Evolutionary conservation across 768 basidiomycete species (phyloP), one percentile per base, ranked within the genome.

Genomic region (Solioccasus polychromus): DNA sequence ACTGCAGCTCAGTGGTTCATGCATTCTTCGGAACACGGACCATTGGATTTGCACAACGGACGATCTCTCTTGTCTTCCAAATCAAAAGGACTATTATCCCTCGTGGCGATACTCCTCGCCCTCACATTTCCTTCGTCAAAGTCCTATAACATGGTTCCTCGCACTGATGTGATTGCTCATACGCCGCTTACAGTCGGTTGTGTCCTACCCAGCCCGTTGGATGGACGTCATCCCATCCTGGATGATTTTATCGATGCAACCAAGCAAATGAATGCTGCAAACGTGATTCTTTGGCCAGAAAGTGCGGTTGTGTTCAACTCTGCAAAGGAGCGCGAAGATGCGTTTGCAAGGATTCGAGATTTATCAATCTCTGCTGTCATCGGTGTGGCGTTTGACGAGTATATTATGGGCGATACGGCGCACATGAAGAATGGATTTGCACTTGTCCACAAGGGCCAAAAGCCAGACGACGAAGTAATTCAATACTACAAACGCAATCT

Each of bases 201-300:
- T 48, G 75, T 80, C 12, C 64, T 89, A 19, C 89, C 90, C 3
- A 60, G 71, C 7, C 69, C 68, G 12, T 51, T 62, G 20, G 60
- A 65, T 26, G 70, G 72, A 50, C 68, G 74, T 9, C 70, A 73
- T 20, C 67, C 77, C 3, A 70, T 68, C 0, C 63, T 92, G 14
- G 59, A 79, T 0, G 78, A 84, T 49, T 92, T 78, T 61, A 72
- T 89, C n/a, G 26, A 35, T 0, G 88, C 86, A 61, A 80, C 75
- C 3, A 55, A 55, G 34, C 71, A 58, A n/a, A 55, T 83, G 44
- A 69, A 67, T 5, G 37, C 51, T 4, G 82, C 85, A 1, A 73
- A 76, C 32, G 58, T 92, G 14, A 57, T 89, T 14, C 68, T 92
- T 2, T 92, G 89, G 88, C 88, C 90, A 0, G 89, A 92, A 63